Percentiles rank a stretch among this genome's conserved stretches.
Evolutionary conservation across 192 early-diverging fungal species (phyloP).

Genomic region (Mortierella hygrophila): DNA sequence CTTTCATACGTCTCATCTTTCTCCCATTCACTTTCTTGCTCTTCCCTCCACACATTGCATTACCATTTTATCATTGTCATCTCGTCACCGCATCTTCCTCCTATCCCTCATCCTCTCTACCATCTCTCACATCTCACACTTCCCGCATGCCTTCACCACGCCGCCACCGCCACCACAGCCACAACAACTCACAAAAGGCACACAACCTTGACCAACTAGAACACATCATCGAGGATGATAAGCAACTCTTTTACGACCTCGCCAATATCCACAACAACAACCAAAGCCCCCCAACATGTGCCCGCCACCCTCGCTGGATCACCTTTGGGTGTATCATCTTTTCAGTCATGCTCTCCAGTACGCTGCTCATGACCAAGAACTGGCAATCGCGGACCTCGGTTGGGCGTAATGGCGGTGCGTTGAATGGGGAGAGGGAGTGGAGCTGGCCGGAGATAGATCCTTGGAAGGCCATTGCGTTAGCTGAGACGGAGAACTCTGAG

Average conservation of each 20-base stretch:
- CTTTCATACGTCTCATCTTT: not conserved
- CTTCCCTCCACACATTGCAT: not conserved
- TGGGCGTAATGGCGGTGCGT: not conserved
- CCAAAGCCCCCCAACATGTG: constrained; percentile 8
- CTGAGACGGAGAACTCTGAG: constrained; percentile 8
- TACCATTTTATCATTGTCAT: not conserved
- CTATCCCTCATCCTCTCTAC: not conserved
- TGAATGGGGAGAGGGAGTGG: constrained; percentile 10
- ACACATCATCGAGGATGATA: not conserved
- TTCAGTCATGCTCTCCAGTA: constrained; percentile 26
- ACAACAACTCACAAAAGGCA: not conserved
- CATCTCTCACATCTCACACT: not conserved
- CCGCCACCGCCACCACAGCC: not conserved
- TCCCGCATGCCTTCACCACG: not conserved
- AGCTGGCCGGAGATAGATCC: constrained; percentile 28
- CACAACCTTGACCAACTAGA: not conserved
- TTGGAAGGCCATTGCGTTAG: not conserved
- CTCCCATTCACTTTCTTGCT: not conserved
- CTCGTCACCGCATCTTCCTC: not conserved
- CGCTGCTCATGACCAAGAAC: constrained; percentile 18
- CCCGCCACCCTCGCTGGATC: constrained; percentile 27
- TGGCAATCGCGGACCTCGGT: not conserved
- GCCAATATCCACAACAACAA: not conserved
- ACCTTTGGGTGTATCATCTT: constrained; percentile 27
- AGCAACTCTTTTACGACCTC: not conserved